Evolutionary conservation across 1,284 basidiomycete genomes (phyloP), one percentile per base, ranked within the genome.

Genomic region (Ustilago cynodontis): DNA sequence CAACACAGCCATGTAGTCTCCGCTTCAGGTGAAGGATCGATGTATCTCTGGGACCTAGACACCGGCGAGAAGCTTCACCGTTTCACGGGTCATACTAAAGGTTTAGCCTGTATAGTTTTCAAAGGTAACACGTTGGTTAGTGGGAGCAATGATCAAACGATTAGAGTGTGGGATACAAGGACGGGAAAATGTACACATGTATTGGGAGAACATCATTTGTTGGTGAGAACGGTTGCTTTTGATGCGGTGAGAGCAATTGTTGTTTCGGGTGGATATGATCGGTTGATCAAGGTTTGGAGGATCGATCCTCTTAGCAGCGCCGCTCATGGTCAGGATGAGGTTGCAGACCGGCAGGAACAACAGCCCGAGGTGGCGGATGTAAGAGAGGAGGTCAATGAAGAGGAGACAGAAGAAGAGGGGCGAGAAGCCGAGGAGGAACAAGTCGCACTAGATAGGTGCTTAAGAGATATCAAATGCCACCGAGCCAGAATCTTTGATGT

Each of bases 101-200:
- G 81, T 0, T 45, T 82, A n/a, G 81, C 81, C 33, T 82, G 81
- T 37, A 63, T 80, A 24, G 62, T 58, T 16, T 75, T 75, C 31
- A 56, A 59, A 26, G 73, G 73, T 6, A 60, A 50, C 13, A 75
- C 59, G 45, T 56, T 82, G 53, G 70, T 81, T 41, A 76, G 65
- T 49, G 81, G 80, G 14, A 65, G 63, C 24, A 82, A 80, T 49
- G 81, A 82, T 37, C 63, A 72, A 71, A 78, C 77, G 31, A 81
- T 82, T 31, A 51, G 81, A 13, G 66, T 80, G 22, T 82, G 81
- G 81, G 71, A 80, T 70, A 72, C 78, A 11, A 3, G 14, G 3
- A 66, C 35, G 10, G 81, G 79, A 0, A 41, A 49, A 16, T 82
- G 81, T 47, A 66, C 63, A 37, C 59, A 67, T 57, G 59, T 71